Base-by-base conservation (phyloP, 805 yeast species). In the Naumovozyma dairenensis region DNA sequence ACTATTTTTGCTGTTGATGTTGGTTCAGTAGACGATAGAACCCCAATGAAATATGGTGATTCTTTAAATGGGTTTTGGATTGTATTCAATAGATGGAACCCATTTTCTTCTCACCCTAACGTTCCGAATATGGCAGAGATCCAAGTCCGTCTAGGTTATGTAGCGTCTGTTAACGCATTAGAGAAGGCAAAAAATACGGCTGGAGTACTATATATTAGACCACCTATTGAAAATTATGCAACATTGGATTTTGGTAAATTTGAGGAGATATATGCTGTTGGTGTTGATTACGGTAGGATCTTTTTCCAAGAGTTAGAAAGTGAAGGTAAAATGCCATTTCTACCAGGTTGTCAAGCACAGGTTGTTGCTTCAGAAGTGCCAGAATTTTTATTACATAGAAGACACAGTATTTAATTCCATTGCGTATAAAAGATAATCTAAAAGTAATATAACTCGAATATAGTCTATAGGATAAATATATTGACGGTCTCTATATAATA, bases 111-210 rank as follows among this genome's bases (percentile, higher is more conserved):
- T 9, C 80, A 80, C 46, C 94, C 96, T 3, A 80, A 81, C 53
- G 82, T 85, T 4, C 98, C 98, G 4, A 82, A 80, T 35, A 77
- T 92, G 82, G 85, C 95, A 44, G 98, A 89, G 52, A 85, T 89
- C 38, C 98, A 89, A 60, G 71, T 85, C 63, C 67, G 97, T 36
- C 63, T 89, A 39, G 95, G 96, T 1, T 89, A 92, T 55, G 98
- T 89, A 25, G 83, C 96, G 0, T 83, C 95, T 33, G 98, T 89
- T 1, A 82, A 83, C 59, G 96, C 96, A 0, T 62, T 92, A 31
- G 96, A 89, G 48, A 67, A 71, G 38, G 96, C 96, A 2, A 92
- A 89, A 53, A 64, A 55, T 19, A 79, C 86, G 0, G 80, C 85
- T 0, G 95, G 95, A 0, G 89, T 92, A 9, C 63, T 82, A 6